Conservation (phyloP, 2,329 filamentous ascomycete genomes). For the Acarospora socialis region DNA sequence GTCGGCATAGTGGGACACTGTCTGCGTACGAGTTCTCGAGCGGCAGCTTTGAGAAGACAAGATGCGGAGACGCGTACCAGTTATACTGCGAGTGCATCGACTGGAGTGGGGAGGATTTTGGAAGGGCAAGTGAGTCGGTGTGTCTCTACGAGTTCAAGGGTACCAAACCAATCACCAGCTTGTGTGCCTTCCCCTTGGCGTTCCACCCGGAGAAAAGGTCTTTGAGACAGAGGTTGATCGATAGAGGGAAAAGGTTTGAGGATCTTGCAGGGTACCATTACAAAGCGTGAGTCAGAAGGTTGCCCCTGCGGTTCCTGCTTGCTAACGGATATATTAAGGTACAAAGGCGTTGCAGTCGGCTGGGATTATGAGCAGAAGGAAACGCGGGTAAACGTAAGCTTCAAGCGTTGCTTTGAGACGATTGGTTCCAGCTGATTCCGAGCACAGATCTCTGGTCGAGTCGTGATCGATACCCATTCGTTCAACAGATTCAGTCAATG, state of each 20-base stretch:
- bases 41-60: constrained; percentile 20
- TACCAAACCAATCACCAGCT: constrained; percentile 27
- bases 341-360: too few species aligned
- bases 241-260: constrained; percentile 35
- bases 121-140: constrained; percentile 19
- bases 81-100: constrained; percentile 21
- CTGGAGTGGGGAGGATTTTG: constrained; percentile 26
- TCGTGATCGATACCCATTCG: constrained; percentile 39
- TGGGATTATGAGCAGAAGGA: too few species aligned
- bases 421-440: too few species aligned
- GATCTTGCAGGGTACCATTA: constrained; percentile 35
- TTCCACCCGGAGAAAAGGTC: constrained; percentile 28
- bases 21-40: constrained; percentile 22
- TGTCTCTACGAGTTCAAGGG: constrained; percentile 24
- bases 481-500: constrained; percentile 32
- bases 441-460: constrained; percentile 30
- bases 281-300: constrained; percentile 35
- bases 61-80: constrained; percentile 24
- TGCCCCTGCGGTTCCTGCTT: too few species aligned
- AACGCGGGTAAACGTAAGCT: too few species aligned
- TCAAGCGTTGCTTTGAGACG: too few species aligned
- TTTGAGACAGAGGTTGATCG: constrained; percentile 27
- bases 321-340: too few species aligned
- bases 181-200: constrained; percentile 31
- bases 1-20: constrained; percentile 24